Conservation (phyloP, 257 asterid species). For the Ilex aquifolium region DNA sequence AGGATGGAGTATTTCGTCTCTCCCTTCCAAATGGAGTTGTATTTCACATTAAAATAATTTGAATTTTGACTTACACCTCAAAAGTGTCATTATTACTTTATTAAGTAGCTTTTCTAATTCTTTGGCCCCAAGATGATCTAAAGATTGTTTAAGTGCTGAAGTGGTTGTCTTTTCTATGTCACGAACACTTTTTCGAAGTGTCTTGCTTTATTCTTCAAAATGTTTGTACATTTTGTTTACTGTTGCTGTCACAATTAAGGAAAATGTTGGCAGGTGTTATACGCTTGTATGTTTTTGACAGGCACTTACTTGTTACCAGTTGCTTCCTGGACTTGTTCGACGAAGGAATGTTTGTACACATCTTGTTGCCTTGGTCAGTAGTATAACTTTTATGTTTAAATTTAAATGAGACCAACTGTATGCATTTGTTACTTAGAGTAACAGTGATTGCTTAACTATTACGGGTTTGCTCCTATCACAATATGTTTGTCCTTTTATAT, state of each 20-base stretch:
- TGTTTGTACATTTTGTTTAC: background rate
- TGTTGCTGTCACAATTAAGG: no score
- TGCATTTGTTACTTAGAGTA: background rate
- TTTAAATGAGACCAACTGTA: background rate
- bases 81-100: no score
- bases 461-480: no score
- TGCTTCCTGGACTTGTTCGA: slow-evolving; percentile 93
- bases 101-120: no score
- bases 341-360: slow-evolving; percentile 55
- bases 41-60: no score
- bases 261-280: background rate
- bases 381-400: slow-evolving; percentile 7
- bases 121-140: no score
- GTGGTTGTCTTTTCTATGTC: background rate
- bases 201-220: background rate
- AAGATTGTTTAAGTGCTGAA: no score
- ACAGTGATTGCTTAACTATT: background rate
- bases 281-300: slow-evolving; percentile 18
- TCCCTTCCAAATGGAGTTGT: no score
- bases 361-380: slow-evolving; percentile 78
- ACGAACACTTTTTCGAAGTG: background rate
- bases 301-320: slow-evolving; percentile 80
- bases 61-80: no score
- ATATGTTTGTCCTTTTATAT: no score
- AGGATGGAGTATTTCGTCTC: no score